Evolutionary conservation across 768 basidiomycete genomes (phyloP), one percentile per base, ranked within the genome.

Genomic region (Coprinopsis cinerea): DNA sequence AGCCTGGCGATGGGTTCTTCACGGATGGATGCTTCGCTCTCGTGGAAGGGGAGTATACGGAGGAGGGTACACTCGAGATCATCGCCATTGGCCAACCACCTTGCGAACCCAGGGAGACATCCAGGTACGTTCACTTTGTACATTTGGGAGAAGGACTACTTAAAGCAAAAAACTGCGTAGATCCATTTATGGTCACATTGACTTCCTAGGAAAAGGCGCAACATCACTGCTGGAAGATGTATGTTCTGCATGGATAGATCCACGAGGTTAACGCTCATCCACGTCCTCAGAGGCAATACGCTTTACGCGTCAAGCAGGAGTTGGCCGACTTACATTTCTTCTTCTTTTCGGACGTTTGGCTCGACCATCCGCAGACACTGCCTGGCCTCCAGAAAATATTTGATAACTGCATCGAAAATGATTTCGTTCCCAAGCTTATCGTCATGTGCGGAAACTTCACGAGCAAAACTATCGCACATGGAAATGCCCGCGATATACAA

Each of bases 81-180:
- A 81, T 92, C 54, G 96, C 94, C 17, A 88, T 99, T 53, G 96
- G 96, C 1, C 95, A 98, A 66, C 96, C 96, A 1, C 96, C 96
- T 10, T 95, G 93, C 60, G 96, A 99, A 67, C 78, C 85, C 56
- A 75, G 96, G 35, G 84, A 85, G 52, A 82, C 79, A 1, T 84
- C 95, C 14, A 76, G 92, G 90, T 92, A 60, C 53, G 77, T 57
- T 6, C 3, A 48, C 17, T 23, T 37, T 30, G 1, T n/a, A n/a
- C n/a, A n/a, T 26, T 32, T 32, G 7, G 9, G 25, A 15, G n/a
- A 18, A 23, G 25, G 35, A 18, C 34, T 18, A 27, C 41, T 28
- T 27, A 36, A 51, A 42, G 36, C 39, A 22, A 41, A 41, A 28
- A 40, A 65, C 26, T 46, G 59, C 49, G 13, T 35, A 94, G 92